Conservation (phyloP, 495 filamentous ascomycete species). For the Acidomyces sp. region DNA sequence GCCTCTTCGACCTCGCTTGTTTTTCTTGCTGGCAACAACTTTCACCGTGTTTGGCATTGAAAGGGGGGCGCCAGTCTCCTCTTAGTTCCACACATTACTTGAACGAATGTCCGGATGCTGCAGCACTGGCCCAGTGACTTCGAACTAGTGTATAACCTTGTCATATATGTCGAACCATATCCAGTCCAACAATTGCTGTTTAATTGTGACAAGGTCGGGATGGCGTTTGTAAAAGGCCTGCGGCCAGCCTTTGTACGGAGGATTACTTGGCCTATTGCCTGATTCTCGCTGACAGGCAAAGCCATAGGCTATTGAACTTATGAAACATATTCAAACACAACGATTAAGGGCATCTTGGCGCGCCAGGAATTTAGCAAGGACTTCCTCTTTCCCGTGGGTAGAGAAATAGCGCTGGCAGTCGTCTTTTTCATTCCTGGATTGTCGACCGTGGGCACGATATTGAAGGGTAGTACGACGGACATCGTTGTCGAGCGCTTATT, state of each 20-base stretch:
- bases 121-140: constrained; percentile 10
- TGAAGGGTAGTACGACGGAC: no score
- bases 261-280: constrained; percentile 1
- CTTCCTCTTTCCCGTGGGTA: no score
- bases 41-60: constrained; percentile 12
- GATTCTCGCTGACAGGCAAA: no score
- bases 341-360: no score
- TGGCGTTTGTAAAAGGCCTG: constrained; percentile 16
- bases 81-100: constrained; percentile 13
- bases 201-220: constrained; percentile 19
- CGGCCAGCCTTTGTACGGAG: constrained; percentile 22
- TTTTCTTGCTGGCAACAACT: constrained; percentile 12
- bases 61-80: constrained; percentile 12
- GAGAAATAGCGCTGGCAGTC: no score
- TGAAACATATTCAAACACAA: no score
- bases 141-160: constrained; percentile 31
- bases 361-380: no score
- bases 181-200: constrained; percentile 22
- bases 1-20: constrained; percentile 10
- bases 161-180: constrained; percentile 22
- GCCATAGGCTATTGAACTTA: no score
- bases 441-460: no score
- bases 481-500: no score
- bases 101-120: constrained; percentile 8
- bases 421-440: no score